A percentile compares a stretch with the other conserved stretches of the same genome.
Evolutionary conservation across 257 asterid species (phyloP).

Genomic region (Paraleonurus japonicus): DNA sequence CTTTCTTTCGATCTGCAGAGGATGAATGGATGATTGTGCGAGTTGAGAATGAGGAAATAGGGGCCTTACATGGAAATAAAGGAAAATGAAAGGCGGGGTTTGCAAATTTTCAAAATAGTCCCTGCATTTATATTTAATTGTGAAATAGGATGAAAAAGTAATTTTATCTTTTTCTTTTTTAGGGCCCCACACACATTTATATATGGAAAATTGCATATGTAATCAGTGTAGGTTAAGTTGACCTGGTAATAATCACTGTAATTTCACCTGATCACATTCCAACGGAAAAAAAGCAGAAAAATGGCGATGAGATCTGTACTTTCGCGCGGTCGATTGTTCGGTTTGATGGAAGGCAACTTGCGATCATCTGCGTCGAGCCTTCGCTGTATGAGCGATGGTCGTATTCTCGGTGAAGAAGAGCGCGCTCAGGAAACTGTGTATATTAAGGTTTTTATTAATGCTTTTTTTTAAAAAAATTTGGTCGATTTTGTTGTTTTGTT

Average conservation of each 20-base stretch:
- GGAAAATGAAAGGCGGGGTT: neutral
- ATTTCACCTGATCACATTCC: slow-evolving; percentile 14
- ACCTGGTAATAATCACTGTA: neutral
- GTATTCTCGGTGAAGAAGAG: slow-evolving; percentile 81
- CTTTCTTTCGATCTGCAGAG: slow-evolving; percentile 9
- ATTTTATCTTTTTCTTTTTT: neutral
- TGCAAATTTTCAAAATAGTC: slow-evolving; percentile 1
- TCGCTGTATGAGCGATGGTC: slow-evolving; percentile 56
- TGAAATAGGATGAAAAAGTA: neutral
- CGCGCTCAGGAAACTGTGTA: slow-evolving; percentile 79
- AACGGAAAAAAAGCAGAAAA: slow-evolving; percentile 13
- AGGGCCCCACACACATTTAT: neutral
- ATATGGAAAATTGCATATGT: neutral
- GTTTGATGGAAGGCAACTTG: slow-evolving; percentile 27
- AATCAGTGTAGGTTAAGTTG: slow-evolving; percentile 22
- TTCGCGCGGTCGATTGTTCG: slow-evolving; percentile 40
- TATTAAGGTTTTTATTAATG: slow-evolving; percentile 51
- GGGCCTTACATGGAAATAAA: neutral
- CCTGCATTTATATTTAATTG: neutral
- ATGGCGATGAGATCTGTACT: slow-evolving; percentile 39
- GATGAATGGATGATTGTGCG: neutral
- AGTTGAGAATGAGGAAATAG: neutral
- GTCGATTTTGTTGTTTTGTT: neutral
- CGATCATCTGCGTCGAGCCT: slow-evolving; percentile 31
- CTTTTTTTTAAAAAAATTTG: neutral